Percentiles rank a stretch among this genome's conserved stretches.
phyloP scores from a whole-genome alignment of 768 basidiomycete species.

The Phallus indusiatus region DNA sequence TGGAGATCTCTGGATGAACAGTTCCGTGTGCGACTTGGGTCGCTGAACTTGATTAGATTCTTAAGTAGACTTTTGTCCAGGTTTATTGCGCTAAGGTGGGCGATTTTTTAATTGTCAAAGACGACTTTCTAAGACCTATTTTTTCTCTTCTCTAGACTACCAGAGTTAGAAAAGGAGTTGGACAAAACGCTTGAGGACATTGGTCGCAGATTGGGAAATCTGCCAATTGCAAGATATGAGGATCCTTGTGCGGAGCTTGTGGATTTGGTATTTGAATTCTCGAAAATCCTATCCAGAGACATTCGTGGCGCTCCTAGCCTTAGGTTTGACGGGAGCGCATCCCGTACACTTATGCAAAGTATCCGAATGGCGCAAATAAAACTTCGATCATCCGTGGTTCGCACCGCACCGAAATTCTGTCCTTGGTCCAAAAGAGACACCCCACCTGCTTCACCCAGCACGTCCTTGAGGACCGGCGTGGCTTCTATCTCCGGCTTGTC shows the following conservation, averaged over 20 bases:
- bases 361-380: slow-evolving; percentile 40
- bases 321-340: not conserved
- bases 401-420: slow-evolving; percentile 49
- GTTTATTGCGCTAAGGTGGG: slow-evolving; percentile 2
- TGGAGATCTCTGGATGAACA: not conserved
- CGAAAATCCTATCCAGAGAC: slow-evolving; percentile 31
- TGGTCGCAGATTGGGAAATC: slow-evolving; percentile 19
- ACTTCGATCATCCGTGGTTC: slow-evolving; percentile 39
- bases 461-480: not conserved
- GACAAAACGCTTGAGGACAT: slow-evolving; percentile 33
- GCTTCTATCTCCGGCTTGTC: not conserved
- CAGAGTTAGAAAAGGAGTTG: slow-evolving; percentile 52
- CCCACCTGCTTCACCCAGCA: slow-evolving; percentile 1
- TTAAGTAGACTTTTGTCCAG: slow-evolving; percentile 3
- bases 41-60: slow-evolving; percentile 6
- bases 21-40: not conserved
- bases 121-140: not conserved
- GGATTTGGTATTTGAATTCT: slow-evolving; percentile 37
- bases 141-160: slow-evolving; percentile 35
- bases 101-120: not conserved
- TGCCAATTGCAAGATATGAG: slow-evolving; percentile 44
- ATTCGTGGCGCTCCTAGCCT: slow-evolving; percentile 32
- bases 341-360: slow-evolving; percentile 18
- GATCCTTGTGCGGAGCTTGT: slow-evolving; percentile 53
- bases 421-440: slow-evolving; percentile 27